phyloP scores from a whole-genome alignment of 768 basidiomycete genomes.

The Psilocybe subaeruginosa region DNA sequence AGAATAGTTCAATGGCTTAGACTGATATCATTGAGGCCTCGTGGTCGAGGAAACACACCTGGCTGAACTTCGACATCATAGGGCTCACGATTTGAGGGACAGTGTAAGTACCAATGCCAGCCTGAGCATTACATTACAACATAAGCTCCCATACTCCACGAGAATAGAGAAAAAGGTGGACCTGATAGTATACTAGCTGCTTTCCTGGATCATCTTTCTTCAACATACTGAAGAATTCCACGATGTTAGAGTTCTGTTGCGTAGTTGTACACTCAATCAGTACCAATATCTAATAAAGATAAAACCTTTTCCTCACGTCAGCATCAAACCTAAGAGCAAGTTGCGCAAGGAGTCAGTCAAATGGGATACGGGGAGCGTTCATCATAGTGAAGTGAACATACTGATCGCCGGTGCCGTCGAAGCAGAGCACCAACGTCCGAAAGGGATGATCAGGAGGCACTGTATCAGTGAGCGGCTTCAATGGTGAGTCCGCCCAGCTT shows the following conservation, averaged over 20 bases:
- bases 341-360: no score
- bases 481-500: neutral
- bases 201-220: conserved; percentile 36
- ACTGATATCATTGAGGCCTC: neutral
- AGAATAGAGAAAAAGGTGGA: neutral
- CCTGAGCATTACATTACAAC: conserved; percentile 26
- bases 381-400: conserved; percentile 19
- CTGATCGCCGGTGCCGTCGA: conserved; percentile 57
- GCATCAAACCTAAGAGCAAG: conserved; percentile 18
- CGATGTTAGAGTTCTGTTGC: conserved; percentile 42
- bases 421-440: conserved; percentile 57
- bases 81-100: conserved; percentile 44
- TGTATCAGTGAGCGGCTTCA: neutral
- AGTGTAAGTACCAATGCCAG: conserved; percentile 58
- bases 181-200: conserved; percentile 43
- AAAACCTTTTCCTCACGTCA: conserved; percentile 17
- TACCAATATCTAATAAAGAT: neutral
- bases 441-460: conserved; percentile 14
- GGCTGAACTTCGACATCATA: conserved; percentile 40
- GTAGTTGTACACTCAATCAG: neutral
- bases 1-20: neutral
- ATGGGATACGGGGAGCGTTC: no score
- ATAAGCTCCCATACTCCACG: no score
- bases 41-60: conserved; percentile 25
- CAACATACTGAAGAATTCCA: conserved; percentile 38